Evolutionary conservation across 177 flowering plant genomes (phyloP), one percentile per base, ranked within the genome.

Genomic region (Vitis hybrid): DNA sequence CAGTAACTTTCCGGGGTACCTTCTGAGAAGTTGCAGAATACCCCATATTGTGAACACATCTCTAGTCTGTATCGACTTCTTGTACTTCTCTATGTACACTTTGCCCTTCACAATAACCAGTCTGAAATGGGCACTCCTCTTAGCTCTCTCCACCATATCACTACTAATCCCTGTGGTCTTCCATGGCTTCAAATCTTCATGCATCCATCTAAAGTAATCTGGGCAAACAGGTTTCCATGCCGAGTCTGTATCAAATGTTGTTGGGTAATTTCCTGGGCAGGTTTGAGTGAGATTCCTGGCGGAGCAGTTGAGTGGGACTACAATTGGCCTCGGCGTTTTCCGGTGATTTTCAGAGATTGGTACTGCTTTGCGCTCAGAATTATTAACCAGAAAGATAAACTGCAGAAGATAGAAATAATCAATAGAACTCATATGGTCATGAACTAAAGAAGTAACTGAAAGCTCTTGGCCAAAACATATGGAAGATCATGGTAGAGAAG

Each of bases 181-280:
- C 83, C 83, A 82, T 1, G 79, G 81, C 48, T 26, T 56, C 12
- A 82, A 71, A 64, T 82, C 85, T 57, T 82, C 83, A 54, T 82
- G 73, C 40, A 82, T 82, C 80, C 80, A 80, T 7, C 78, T 69
- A 70, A 77, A 82, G 34, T 80, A 82, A 12, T 77, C 75, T 11
- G 83, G 85, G 62, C 85, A 82, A 2, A 32, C 40, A 17, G 69
- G 49, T 0, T 5, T 30, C 9, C 63, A 10, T n/a, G 67, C 55
- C 9, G 17, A 60, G 26, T 49, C 61, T 11, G 60, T 49, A 13
- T 52, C 52, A 50, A 64, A 64, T 10, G 69, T 55, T 15, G 69
- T 69, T 2, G 74, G 78, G 68, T 71, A 75, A 58, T 62, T 71
- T 26, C 52, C 52, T 32, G 72, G 70, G 63, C 73, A 72, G 62